These are phyloP conservation scores for Phylloporus sp. DNA, from an alignment of 768 basidiomycete species.

Conservation along the genomic window DNA sequence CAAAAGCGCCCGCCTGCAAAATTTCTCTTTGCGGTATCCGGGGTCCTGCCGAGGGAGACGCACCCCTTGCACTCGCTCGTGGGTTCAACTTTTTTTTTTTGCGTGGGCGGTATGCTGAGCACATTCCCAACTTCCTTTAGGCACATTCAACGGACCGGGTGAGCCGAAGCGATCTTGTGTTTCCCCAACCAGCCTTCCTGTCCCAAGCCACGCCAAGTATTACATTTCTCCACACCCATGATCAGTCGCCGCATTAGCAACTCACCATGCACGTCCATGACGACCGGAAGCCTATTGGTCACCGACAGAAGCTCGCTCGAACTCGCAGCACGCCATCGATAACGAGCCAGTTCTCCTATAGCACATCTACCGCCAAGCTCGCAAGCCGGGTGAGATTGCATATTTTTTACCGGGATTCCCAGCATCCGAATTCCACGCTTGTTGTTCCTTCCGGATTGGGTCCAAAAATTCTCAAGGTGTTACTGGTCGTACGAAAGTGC, in stretches of 20 bases:
- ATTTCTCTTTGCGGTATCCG: too few species aligned
- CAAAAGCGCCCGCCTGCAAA: too few species aligned
- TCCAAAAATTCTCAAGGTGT: not conserved
- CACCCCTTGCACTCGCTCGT: too few species aligned
- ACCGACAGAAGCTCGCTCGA: not conserved
- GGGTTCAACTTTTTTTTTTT: too few species aligned
- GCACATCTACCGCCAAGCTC: too few species aligned
- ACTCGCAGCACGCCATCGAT: not conserved
- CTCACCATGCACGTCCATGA: not conserved
- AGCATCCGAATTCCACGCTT: not conserved
- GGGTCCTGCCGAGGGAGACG: too few species aligned
- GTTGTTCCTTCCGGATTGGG: too few species aligned
- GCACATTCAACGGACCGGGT: not conserved
- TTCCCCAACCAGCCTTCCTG: too few species aligned
- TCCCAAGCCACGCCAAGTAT: not conserved
- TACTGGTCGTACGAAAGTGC: not conserved
- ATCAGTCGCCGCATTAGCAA: slow-evolving; percentile 2
- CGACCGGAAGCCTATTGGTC: slow-evolving; percentile 5
- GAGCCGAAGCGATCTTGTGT: not conserved
- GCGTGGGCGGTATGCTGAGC: not conserved
- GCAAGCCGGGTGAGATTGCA: not conserved
- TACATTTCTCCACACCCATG: not conserved
- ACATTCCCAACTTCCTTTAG: slow-evolving; percentile 1
- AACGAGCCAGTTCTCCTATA: not conserved
- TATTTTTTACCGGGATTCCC: slow-evolving; percentile 1